Percentiles rank a stretch among this genome's conserved stretches.
phyloP scores from a whole-genome alignment of 2,329 filamentous ascomycete genomes.

The Colletotrichum sp. region DNA sequence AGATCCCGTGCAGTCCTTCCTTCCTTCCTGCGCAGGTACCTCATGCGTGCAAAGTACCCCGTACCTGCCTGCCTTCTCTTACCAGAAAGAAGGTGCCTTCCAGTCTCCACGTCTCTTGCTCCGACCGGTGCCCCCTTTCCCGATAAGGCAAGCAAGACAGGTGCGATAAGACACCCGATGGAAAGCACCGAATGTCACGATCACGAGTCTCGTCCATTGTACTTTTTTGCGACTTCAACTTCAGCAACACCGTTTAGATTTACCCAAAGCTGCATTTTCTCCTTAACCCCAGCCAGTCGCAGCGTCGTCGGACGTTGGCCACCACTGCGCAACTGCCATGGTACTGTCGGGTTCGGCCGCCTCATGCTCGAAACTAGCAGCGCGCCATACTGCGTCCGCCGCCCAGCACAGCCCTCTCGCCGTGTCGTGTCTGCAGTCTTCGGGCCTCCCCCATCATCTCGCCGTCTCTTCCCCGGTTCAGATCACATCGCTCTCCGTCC shows the following conservation, averaged over 20 bases:
- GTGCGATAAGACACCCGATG: not conserved
- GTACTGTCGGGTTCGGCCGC: not conserved
- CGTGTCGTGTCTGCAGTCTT: conserved; percentile 19
- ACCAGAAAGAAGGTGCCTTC: not conserved
- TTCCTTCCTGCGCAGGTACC: not conserved
- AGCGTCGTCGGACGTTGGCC: not conserved
- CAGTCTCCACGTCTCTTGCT: not conserved
- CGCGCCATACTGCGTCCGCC: not conserved
- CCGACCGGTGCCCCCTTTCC: not conserved
- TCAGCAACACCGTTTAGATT: not conserved
- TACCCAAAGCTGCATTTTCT: not conserved
- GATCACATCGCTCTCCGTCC: not conserved
- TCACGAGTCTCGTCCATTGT: not conserved
- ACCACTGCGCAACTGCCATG: not conserved
- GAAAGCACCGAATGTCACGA: not conserved
- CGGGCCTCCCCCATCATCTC: conserved; percentile 1
- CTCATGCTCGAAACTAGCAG: conserved; percentile 3
- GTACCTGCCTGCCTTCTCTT: not conserved
- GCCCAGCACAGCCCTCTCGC: conserved; percentile 5
- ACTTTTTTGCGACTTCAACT: not conserved
- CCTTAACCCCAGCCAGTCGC: not conserved
- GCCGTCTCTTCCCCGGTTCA: not conserved
- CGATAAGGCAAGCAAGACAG: not conserved
- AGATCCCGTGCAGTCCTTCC: not conserved
- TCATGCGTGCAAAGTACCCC: not conserved